Percentiles rank a stretch among this genome's conserved stretches.
These are phyloP conservation scores for Yarrowia deformans DNA, from an alignment of 805 yeast genomes.

Conservation along the genomic window DNA sequence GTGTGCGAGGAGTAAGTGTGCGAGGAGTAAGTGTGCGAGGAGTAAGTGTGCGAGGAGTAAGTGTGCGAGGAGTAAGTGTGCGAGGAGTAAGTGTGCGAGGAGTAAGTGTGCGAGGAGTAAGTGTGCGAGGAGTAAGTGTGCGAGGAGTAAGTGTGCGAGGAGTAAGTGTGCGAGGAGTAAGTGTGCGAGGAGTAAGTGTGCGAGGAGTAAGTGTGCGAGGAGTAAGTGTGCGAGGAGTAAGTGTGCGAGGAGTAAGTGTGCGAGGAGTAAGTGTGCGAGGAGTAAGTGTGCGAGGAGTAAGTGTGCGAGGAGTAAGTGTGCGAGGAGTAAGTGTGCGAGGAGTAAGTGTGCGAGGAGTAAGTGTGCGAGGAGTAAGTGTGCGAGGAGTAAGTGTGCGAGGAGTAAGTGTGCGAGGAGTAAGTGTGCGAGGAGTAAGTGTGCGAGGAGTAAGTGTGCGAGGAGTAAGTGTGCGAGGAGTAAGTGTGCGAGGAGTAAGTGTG, in stretches of 20 bases:
- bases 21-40: not conserved
- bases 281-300: not conserved
- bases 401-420: not conserved
- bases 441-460: not conserved
- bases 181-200: not conserved
- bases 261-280: not conserved
- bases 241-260: not conserved
- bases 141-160: not conserved
- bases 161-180: not conserved
- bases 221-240: not conserved
- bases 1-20: not conserved
- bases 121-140: not conserved
- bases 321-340: not conserved
- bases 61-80: not conserved
- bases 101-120: not conserved
- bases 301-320: not conserved
- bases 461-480: not conserved
- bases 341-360: not conserved
- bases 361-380: not conserved
- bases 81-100: not conserved
- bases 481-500: not conserved
- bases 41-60: not conserved
- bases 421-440: not conserved
- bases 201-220: not conserved
- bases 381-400: not conserved